phyloP scores from a whole-genome alignment of 805 yeast genomes.

The Nakazawaea pomicola region DNA sequence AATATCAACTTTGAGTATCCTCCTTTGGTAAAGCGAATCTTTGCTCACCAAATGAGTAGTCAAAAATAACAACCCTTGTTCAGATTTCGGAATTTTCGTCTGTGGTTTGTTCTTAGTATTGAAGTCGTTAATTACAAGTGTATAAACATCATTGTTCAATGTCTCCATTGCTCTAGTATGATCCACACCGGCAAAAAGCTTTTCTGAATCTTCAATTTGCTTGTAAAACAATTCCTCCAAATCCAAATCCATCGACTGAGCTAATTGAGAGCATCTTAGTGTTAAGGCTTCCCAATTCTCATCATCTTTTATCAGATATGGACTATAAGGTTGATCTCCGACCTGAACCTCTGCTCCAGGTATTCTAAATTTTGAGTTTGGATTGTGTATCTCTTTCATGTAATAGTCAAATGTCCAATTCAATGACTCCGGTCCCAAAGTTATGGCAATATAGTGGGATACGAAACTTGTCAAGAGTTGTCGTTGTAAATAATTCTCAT shows the following conservation, averaged over 20 bases:
- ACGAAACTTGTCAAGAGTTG: conserved; percentile 59
- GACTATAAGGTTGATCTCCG: conserved; percentile 1
- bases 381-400: conserved; percentile 2
- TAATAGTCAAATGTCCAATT: conserved; percentile 6
- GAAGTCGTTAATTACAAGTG: conserved; percentile 34
- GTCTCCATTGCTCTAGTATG: conserved; percentile 20
- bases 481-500: conserved; percentile 61
- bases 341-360: no score
- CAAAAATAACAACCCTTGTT: conserved; percentile 27
- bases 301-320: conserved; percentile 10
- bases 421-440: conserved; percentile 13
- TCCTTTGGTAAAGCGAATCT: conserved; percentile 13
- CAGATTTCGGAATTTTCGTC: conserved; percentile 23
- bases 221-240: conserved; percentile 34
- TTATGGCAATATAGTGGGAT: conserved; percentile 43
- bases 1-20: conserved; percentile 14
- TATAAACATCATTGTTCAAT: conserved; percentile 34
- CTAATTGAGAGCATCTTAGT: conserved; percentile 42
- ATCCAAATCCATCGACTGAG: conserved; percentile 64
- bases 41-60: conserved; percentile 20
- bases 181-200: conserved; percentile 34
- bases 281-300: conserved; percentile 21
- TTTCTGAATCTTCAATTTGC: conserved; percentile 31
- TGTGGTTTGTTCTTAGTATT: conserved; percentile 24
- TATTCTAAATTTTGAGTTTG: conserved; percentile 16